These are phyloP conservation scores for Leccinellum rugosiceps DNA, from an alignment of 768 basidiomycete genomes.

Conservation along the genomic window DNA sequence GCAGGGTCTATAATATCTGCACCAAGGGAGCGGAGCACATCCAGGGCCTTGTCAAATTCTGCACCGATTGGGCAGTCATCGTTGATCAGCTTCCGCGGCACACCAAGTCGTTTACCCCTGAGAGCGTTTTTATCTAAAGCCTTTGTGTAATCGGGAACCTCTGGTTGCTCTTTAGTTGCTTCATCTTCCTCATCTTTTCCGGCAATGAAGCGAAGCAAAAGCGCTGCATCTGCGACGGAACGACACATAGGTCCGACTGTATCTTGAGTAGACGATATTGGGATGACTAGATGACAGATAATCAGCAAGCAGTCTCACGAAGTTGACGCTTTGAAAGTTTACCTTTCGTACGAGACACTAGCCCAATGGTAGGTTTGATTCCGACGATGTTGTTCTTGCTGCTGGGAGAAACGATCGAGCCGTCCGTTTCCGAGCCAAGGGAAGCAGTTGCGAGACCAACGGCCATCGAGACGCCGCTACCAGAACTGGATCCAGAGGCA, in stretches of 20 bases:
- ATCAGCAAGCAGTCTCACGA: background rate
- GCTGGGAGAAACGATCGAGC: constrained; percentile 46
- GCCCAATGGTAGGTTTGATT: constrained; percentile 39
- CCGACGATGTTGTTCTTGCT: constrained; percentile 42
- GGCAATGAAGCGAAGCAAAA: constrained; percentile 51
- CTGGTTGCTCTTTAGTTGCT: constrained; percentile 49
- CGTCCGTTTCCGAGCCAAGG: constrained; percentile 48
- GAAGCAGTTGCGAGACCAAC: constrained; percentile 42
- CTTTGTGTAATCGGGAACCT: constrained; percentile 53
- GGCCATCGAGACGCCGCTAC: constrained; percentile 40
- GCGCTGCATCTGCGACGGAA: constrained; percentile 52
- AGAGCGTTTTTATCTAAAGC: constrained; percentile 50
- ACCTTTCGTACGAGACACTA: constrained; percentile 39
- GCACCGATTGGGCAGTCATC: constrained; percentile 25
- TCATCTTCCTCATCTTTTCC: constrained; percentile 53
- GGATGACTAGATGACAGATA: constrained; percentile 40
- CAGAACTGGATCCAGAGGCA: constrained; percentile 42
- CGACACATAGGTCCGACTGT: constrained; percentile 57
- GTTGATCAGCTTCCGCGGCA: constrained; percentile 39
- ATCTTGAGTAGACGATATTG: constrained; percentile 56
- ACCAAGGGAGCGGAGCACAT: constrained; percentile 37
- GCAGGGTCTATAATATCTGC: constrained; percentile 60
- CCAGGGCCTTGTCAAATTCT: constrained; percentile 40
- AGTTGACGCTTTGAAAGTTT: background rate
- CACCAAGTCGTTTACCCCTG: constrained; percentile 50